Percentiles rank a stretch among this genome's conserved stretches.
These are phyloP conservation scores for Aspergillus luchuensis DNA, from an alignment of 2,329 filamentous ascomycete genomes.

Conservation along the genomic window DNA sequence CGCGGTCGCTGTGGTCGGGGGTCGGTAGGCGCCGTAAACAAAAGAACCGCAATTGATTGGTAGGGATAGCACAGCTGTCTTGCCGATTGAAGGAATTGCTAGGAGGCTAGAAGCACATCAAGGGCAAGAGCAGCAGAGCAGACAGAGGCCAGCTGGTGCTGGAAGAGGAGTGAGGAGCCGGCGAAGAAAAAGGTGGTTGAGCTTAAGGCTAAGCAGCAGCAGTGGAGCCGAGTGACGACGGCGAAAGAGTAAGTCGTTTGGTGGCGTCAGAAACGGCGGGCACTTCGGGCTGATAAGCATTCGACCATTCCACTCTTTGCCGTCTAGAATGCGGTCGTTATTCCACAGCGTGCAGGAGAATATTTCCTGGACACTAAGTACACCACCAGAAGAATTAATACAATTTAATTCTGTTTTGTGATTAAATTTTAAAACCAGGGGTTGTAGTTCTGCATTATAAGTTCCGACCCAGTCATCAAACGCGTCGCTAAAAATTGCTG, in stretches of 20 bases:
- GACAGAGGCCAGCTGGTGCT: constrained; percentile 1
- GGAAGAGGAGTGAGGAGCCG: neutral
- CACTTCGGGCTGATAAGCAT: constrained; percentile 2
- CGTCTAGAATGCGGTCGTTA: neutral
- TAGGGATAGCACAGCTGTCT: neutral
- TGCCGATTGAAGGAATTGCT: neutral
- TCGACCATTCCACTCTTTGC: neutral
- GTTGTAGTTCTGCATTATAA: neutral
- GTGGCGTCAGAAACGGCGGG: neutral
- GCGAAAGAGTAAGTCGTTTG: neutral
- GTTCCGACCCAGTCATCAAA: neutral
- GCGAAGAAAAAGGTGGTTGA: neutral
- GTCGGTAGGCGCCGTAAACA: neutral
- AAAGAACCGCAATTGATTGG: neutral
- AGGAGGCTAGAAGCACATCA: neutral
- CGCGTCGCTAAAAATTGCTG: neutral
- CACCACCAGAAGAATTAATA: too few species aligned
- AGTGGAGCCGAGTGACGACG: constrained; percentile 4
- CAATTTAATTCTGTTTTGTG: neutral
- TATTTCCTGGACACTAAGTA: too few species aligned
- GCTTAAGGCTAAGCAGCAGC: neutral
- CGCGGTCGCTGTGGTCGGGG: neutral
- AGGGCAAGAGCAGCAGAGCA: neutral
- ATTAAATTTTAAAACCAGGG: neutral
- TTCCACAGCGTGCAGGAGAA: too few species aligned